Evolutionary conservation across 495 filamentous ascomycete species (phyloP).

Genomic region (Podospora conica): DNA sequence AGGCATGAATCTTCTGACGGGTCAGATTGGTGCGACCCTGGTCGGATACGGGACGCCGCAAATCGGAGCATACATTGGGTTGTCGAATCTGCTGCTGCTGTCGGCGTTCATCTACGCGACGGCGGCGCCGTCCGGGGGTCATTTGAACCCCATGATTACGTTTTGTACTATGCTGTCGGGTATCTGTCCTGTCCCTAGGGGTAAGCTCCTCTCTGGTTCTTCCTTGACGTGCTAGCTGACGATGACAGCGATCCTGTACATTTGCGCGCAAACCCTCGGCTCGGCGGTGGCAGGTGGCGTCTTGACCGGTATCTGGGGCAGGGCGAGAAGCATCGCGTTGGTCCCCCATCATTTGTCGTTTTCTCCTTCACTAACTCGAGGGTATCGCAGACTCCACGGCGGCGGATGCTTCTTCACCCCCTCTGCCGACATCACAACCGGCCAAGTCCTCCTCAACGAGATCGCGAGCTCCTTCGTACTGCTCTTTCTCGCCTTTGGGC

Average conservation of each 20-base stretch:
- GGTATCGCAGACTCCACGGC: not conserved
- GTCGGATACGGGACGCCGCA: conserved; percentile 24
- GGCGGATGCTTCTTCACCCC: conserved; percentile 3
- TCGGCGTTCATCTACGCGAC: conserved; percentile 46
- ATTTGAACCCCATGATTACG: conserved; percentile 49
- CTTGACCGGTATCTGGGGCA: not conserved
- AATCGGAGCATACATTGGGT: conserved; percentile 32
- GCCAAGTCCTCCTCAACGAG: not conserved
- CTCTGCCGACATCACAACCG: not conserved
- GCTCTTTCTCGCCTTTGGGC: conserved; percentile 39
- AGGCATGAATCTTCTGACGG: conserved; percentile 19
- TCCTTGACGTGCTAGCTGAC: not conserved
- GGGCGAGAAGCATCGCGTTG: not conserved
- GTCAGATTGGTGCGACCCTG: conserved; percentile 27
- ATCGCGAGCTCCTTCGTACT: conserved; percentile 1
- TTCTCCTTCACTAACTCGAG: not conserved
- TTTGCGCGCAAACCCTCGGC: not conserved
- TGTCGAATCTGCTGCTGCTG: conserved; percentile 42
- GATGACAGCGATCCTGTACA: not conserved
- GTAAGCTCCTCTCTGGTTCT: too few relatives aligned
- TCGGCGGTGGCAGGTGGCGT: not conserved
- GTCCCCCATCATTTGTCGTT: not conserved
- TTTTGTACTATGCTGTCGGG: conserved; percentile 46
- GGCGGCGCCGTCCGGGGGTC: conserved; percentile 43
- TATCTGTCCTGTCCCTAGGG: conserved; percentile 42